Percentiles rank a stretch among this genome's conserved stretches.
These are phyloP conservation scores for Nemania serpens DNA, from an alignment of 2,329 filamentous ascomycete genomes.

Conservation along the genomic window DNA sequence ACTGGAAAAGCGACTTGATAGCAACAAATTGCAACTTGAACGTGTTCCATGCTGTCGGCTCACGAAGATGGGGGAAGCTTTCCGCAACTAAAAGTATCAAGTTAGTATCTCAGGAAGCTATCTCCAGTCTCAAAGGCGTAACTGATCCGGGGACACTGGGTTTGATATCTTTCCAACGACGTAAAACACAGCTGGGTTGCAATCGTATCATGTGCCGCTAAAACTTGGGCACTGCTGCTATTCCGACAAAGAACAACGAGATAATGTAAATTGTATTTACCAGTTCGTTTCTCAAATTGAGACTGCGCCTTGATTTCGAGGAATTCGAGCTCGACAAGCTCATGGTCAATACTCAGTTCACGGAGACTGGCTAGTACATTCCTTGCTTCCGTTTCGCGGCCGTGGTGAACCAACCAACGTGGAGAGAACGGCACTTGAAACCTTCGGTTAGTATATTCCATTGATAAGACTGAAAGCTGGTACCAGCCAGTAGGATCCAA, in stretches of 20 bases:
- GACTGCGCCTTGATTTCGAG: conserved; percentile 83
- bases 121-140: too few species aligned
- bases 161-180: too few species aligned
- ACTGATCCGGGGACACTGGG: too few species aligned
- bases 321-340: conserved; percentile 75
- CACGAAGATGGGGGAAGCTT: conserved; percentile 67
- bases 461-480: neutral
- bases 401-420: conserved; percentile 70
- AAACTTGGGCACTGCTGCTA: too few species aligned
- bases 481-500: neutral
- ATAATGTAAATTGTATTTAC: conserved; percentile 6
- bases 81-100: conserved; percentile 52
- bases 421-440: conserved; percentile 70
- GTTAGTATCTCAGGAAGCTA: neutral
- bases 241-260: too few species aligned
- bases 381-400: conserved; percentile 69
- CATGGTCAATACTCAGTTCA: conserved; percentile 63
- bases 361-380: conserved; percentile 67
- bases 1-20: conserved; percentile 67
- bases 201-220: too few species aligned
- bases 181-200: too few species aligned
- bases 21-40: conserved; percentile 73
- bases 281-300: conserved; percentile 73
- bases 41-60: conserved; percentile 65
- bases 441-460: conserved; percentile 1